These are phyloP conservation scores for Termitomyces titanicus DNA, from an alignment of 768 basidiomycete genomes.

Conservation along the genomic window DNA sequence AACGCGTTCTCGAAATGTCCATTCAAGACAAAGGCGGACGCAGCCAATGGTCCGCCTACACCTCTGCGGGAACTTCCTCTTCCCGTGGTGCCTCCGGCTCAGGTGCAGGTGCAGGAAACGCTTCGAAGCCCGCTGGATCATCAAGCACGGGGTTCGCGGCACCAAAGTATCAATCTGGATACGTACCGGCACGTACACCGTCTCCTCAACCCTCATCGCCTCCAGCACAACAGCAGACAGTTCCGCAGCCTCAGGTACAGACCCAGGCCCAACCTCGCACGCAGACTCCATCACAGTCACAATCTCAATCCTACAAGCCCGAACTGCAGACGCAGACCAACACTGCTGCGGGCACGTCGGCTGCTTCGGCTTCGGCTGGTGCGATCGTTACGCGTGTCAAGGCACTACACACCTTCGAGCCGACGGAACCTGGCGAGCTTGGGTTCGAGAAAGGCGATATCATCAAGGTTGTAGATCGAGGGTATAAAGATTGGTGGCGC, in stretches of 20 bases:
- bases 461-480: constrained; percentile 92
- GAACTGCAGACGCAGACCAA: constrained; percentile 14
- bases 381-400: constrained; percentile 75
- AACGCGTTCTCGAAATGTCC: constrained; percentile 89
- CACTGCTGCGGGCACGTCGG: neutral
- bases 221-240: neutral
- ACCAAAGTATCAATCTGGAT: constrained; percentile 47
- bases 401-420: constrained; percentile 85
- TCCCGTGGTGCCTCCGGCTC: constrained; percentile 20
- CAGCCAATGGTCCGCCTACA: constrained; percentile 45
- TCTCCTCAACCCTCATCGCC: constrained; percentile 25
- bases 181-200: constrained; percentile 55
- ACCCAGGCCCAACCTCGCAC: constrained; percentile 13
- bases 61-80: constrained; percentile 22
- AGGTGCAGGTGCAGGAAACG: constrained; percentile 14
- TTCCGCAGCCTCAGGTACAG: constrained; percentile 18
- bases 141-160: constrained; percentile 21
- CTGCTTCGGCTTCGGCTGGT: neutral
- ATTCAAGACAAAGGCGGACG: constrained; percentile 89
- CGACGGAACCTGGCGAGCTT: constrained; percentile 85
- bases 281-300: constrained; percentile 8
- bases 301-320: constrained; percentile 11
- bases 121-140: constrained; percentile 14
- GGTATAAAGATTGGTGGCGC: constrained; percentile 96
- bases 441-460: constrained; percentile 90